phyloP scores from a whole-genome alignment of 2,329 filamentous ascomycete genomes.

The Colletotrichum sp. region DNA sequence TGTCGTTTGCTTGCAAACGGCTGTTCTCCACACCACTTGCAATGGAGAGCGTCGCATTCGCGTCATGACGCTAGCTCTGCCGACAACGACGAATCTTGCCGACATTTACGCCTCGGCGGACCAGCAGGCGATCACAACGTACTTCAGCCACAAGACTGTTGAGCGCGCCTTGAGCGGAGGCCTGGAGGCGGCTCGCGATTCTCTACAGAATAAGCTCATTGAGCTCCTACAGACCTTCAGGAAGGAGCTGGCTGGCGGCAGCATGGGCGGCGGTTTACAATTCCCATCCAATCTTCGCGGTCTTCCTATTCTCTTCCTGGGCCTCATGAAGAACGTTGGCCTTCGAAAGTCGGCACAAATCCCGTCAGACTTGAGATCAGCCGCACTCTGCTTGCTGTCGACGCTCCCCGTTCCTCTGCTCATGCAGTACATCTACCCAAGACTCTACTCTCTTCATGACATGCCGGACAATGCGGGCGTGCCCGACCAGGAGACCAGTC shows the following conservation, averaged over 20 bases:
- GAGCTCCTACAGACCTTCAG: slow-evolving; percentile 95
- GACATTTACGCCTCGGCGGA: slow-evolving; percentile 95
- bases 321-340: slow-evolving; percentile 94
- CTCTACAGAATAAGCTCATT: slow-evolving; percentile 87
- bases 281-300: slow-evolving; percentile 92
- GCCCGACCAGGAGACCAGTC: slow-evolving; percentile 83
- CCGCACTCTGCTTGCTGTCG: slow-evolving; percentile 90
- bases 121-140: slow-evolving; percentile 89
- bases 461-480: slow-evolving; percentile 94
- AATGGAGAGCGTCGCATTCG: slow-evolving; percentile 96
- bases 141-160: slow-evolving; percentile 97
- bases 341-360: slow-evolving; percentile 93
- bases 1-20: slow-evolving; percentile 90
- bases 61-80: slow-evolving; percentile 90
- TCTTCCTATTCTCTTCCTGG: slow-evolving; percentile 88
- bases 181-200: slow-evolving; percentile 88
- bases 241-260: slow-evolving; percentile 94
- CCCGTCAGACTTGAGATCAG: slow-evolving; percentile 89
- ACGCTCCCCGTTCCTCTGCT: slow-evolving; percentile 88
- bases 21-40: slow-evolving; percentile 95
- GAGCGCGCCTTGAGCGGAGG: slow-evolving; percentile 86
- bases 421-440: slow-evolving; percentile 90
- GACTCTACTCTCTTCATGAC: slow-evolving; percentile 87
- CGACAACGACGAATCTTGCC: slow-evolving; percentile 87
- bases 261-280: slow-evolving; percentile 92